Base-by-base conservation (phyloP, 2,329 filamentous ascomycete species). In the Exophiala lecanii-corni region DNA sequence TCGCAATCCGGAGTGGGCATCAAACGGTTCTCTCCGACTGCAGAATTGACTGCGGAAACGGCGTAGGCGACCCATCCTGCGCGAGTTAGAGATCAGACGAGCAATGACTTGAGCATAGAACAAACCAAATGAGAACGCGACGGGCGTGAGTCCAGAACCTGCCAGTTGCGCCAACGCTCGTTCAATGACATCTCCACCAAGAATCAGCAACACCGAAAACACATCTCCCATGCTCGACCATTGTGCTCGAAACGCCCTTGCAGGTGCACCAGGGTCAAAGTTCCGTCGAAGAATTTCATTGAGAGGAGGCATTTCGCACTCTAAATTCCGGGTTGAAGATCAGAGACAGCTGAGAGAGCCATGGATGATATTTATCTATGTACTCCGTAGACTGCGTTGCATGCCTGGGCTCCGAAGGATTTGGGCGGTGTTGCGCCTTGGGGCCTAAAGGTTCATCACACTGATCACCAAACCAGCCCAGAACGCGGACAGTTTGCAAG, bases 11-110 rank as follows among this genome's bases (percentile, higher is more conserved):
- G 62, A 21, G 51, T 39, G 5, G 66, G 67, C 53, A 67, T 59
- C 10, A 67, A 51, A 31, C 48, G 52, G 49, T 59, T 57, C 21
- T 63, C 61, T 3, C 65, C 62, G 12, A 64, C 37, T 2, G 56
- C 47, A 2, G 38, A 54, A 4, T 56, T 41, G n/a, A 67, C 40
- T 3, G 59, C 53, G 1, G 49, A 50, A n/a, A 62, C 49, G 3
- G 60, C 56, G 34, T 66, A 67, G 1, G 63, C 57, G 0, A 67
- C 64, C 63, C 65, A 68, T 41, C 51, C 50, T 46, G 17, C 12
- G 19, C 13, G 35, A 25, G 6, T 21, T 21, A n/a, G 20, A 7
- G 35, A 37, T n/a, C n/a, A n/a, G 4, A 25, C 3, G 15, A 25
- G 6, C 5, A 23, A 21, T 20, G 4, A 13, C 12, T 21, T 6